Conservation (phyloP, 176 grass and related monocot genomes). For the Eremochloa ophiuroides region DNA sequence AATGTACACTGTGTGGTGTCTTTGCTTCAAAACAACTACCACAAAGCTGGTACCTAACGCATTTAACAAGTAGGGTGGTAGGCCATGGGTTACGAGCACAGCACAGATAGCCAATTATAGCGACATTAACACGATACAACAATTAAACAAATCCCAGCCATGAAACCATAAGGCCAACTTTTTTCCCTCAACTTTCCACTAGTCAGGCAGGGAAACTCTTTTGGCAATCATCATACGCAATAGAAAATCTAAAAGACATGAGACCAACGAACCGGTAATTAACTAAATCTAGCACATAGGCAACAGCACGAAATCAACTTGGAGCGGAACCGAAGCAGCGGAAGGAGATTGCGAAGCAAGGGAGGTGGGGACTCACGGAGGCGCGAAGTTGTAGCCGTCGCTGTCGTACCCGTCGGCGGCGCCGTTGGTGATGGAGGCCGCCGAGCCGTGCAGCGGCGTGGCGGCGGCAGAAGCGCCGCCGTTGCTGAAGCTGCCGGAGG, state of each 20-base stretch:
- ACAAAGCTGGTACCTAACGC: constrained; percentile 9
- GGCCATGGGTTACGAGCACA: constrained; percentile 16
- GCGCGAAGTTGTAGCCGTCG: constrained; percentile 89
- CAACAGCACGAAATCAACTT: background rate
- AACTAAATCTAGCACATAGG: background rate
- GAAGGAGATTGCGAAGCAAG: background rate
- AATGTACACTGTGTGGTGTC: background rate
- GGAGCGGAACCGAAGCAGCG: background rate
- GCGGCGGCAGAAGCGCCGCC: background rate
- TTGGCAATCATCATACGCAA: constrained; percentile 6
- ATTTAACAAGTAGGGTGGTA: constrained; percentile 27
- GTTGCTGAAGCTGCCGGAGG: constrained; percentile 21
- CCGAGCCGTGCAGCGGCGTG: constrained; percentile 51
- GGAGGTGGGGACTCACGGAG: constrained; percentile 58
- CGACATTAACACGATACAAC: background rate
- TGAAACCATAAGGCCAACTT: background rate
- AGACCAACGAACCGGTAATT: background rate
- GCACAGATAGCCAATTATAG: constrained; percentile 7
- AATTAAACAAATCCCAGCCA: background rate
- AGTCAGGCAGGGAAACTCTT: background rate
- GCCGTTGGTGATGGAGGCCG: constrained; percentile 47
- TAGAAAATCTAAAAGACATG: background rate
- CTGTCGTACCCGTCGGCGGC: constrained; percentile 85
- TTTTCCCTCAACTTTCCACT: constrained; percentile 12
- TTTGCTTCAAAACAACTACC: constrained; percentile 25